Base-by-base conservation (phyloP, 2,329 filamentous ascomycete genomes). In the Penicillium sclerotiorum region DNA sequence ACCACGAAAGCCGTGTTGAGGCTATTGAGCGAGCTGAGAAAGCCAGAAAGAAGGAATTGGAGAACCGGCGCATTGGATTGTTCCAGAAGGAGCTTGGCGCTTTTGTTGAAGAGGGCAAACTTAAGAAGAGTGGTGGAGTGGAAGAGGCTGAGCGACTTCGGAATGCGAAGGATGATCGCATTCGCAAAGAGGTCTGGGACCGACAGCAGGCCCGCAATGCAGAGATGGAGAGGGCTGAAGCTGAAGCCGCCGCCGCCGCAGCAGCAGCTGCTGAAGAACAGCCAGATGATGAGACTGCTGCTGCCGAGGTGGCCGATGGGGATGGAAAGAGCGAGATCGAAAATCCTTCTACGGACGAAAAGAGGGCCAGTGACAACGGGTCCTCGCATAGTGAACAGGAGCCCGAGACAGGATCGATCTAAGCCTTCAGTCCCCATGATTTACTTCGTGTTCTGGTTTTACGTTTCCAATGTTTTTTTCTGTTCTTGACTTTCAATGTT, bases 11-110 rank as follows among this genome's bases (percentile, higher is more conserved):
- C 60, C 83, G 94, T 28, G 79, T 99, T 0, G 94, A 97, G 72
- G 94, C 94, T 28, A 99, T 99, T 59, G 92, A 97, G 70, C 85
- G 94, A n/a, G 94, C 94, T 0, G 94, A 97, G 74, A 94, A 92
- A 74, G 80, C 91, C 7, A 82, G 94, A 18, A 89, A 94, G 71
- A 91, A 90, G 67, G 94, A 99, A 67, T 80, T 99, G 1, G 88
- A 90, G 67, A 86, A 78, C 55, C 83, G 94, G 2, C 80, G 79
- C 15, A 81, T 81, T 21, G 89, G 87, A 28, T 89, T 90, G 23
- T 87, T 99, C 65, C 90, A 89, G 69, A 89, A 89, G 61, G 94
- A 99, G 70, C 81, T 99, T 8, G 83, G 84, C 13, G 81, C 74
- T 25, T 99, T 97, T 66, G 93, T 97, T 1, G 82, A 89, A 57